These are phyloP conservation scores for Eucalyptus decipiens DNA, from an alignment of 345 rosid genomes.

Conservation along the genomic window DNA sequence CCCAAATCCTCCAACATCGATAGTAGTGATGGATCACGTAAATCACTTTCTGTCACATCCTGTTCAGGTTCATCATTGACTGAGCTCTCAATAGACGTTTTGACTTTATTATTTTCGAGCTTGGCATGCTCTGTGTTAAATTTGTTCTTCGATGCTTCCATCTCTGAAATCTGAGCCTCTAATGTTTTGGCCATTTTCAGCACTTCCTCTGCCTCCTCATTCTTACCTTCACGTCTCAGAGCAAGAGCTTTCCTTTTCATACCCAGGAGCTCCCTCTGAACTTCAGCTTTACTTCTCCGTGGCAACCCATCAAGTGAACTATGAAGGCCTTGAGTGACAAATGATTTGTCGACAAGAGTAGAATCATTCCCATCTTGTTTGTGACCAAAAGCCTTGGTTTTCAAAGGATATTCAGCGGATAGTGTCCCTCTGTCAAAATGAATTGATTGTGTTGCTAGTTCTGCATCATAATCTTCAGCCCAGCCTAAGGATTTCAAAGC, in stretches of 20 bases:
- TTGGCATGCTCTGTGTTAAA: neutral
- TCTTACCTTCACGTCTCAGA: constrained; percentile 66
- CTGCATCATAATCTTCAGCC: constrained; percentile 42
- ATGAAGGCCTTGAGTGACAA: constrained; percentile 3
- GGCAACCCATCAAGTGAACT: constrained; percentile 4
- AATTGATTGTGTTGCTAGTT: constrained; percentile 5
- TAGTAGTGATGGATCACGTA: constrained; percentile 41
- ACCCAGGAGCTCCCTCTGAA: constrained; percentile 79
- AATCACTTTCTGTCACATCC: constrained; percentile 41
- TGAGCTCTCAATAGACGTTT: neutral
- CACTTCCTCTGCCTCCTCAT: constrained; percentile 70
- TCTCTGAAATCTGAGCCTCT: constrained; percentile 48
- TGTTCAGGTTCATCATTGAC: constrained; percentile 19
- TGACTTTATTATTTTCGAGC: neutral
- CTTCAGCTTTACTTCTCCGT: constrained; percentile 57
- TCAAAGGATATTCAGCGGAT: constrained; percentile 38
- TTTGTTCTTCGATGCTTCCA: constrained; percentile 36
- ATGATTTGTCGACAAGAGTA: constrained; percentile 44
- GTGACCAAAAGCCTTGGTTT: constrained; percentile 52
- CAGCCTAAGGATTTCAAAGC: constrained; percentile 69
- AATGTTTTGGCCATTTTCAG: constrained; percentile 42
- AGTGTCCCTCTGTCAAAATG: constrained; percentile 25
- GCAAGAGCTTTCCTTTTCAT: constrained; percentile 74
- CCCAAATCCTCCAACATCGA: constrained; percentile 43
- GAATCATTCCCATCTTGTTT: constrained; percentile 49